phyloP scores from a whole-genome alignment of 139 green algal genomes.

The Microglena sp. region DNA sequence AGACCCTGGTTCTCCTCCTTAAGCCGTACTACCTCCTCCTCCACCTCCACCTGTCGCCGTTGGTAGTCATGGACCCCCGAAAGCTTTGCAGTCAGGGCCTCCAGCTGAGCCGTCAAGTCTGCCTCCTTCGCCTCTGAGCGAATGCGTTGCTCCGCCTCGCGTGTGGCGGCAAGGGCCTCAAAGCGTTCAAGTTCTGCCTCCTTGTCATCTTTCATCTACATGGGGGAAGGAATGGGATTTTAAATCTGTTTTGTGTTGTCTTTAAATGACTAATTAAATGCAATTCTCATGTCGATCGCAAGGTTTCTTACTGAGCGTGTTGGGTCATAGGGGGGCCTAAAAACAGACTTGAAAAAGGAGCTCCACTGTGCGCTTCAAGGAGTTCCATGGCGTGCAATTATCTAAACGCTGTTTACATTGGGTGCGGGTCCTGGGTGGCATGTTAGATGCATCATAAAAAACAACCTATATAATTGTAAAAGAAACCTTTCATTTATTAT shows the following conservation, averaged over 20 bases:
- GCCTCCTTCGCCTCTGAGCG: neutral
- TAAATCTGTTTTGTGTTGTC: neutral
- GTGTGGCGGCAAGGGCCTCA: constrained; percentile 15
- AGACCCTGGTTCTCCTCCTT: constrained; percentile 55
- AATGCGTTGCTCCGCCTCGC: constrained; percentile 8
- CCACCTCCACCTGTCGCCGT: constrained; percentile 35
- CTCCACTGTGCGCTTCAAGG: too few species aligned
- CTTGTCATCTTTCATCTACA: constrained; percentile 13
- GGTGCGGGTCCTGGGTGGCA: too few species aligned
- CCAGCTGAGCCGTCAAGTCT: neutral
- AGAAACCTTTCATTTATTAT: too few species aligned
- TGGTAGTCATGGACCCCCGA: constrained; percentile 32
- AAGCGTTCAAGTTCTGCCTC: constrained; percentile 17
- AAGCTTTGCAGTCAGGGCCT: constrained; percentile 24
- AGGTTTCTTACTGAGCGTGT: too few species aligned
- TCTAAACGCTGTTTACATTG: too few species aligned
- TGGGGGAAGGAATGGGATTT: neutral
- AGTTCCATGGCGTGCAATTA: too few species aligned
- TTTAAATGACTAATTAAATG: neutral
- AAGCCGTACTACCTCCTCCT: constrained; percentile 43
- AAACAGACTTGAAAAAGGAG: too few species aligned
- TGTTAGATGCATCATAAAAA: too few species aligned
- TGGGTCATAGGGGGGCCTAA: too few species aligned
- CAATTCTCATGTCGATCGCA: too few species aligned
- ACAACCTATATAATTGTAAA: too few species aligned